These are phyloP conservation scores for Lunasporangiospora selenospora DNA, from an alignment of 192 early-diverging fungal genomes.

Conservation along the genomic window DNA sequence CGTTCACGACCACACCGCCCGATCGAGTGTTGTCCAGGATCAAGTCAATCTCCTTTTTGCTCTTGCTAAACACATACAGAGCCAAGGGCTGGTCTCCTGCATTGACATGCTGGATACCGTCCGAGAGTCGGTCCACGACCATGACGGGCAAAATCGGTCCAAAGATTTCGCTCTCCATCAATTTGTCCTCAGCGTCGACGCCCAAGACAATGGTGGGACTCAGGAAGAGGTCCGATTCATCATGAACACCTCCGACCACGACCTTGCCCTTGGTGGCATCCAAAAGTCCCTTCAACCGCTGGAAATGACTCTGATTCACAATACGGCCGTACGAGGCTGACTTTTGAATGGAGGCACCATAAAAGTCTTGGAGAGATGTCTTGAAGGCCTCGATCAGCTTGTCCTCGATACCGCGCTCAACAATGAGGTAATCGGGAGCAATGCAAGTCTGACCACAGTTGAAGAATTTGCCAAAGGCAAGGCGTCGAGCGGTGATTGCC, in stretches of 20 bases:
- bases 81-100: slow-evolving; percentile 77
- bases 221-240: slow-evolving; percentile 73
- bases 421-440: slow-evolving; percentile 78
- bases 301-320: slow-evolving; percentile 66
- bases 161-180: slow-evolving; percentile 93
- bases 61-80: slow-evolving; percentile 77
- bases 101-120: slow-evolving; percentile 71
- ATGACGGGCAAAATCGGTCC: slow-evolving; percentile 91
- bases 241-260: slow-evolving; percentile 63
- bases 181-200: slow-evolving; percentile 64
- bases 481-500: slow-evolving; percentile 68
- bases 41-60: slow-evolving; percentile 60
- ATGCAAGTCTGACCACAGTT: slow-evolving; percentile 93
- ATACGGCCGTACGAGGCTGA: slow-evolving; percentile 66
- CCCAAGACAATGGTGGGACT: slow-evolving; percentile 82
- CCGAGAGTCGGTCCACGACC: slow-evolving; percentile 68
- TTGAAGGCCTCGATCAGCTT: slow-evolving; percentile 62
- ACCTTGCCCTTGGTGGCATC: slow-evolving; percentile 60
- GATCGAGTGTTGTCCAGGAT: slow-evolving; percentile 75
- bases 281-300: slow-evolving; percentile 62
- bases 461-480: slow-evolving; percentile 85
- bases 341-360: slow-evolving; percentile 47
- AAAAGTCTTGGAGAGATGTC: slow-evolving; percentile 53
- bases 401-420: slow-evolving; percentile 54
- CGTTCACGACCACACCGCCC: slow-evolving; percentile 84